Base-by-base conservation (phyloP, 1,139 yeast genomes). In the Sugiyamaella grinbergsii region DNA sequence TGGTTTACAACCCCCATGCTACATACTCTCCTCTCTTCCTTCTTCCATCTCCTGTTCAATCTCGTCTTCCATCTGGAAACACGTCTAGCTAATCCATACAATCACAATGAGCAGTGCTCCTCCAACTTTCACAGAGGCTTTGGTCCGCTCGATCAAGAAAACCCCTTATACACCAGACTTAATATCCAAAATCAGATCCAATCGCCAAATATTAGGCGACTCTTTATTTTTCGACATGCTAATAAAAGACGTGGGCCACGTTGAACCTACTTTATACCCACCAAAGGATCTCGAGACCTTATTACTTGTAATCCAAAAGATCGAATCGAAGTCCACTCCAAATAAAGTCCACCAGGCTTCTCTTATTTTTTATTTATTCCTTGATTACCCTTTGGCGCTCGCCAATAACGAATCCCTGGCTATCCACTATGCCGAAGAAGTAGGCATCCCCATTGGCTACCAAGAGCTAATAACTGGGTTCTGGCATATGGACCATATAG, bases 401-500 rank as follows among this genome's bases (percentile, higher is more conserved):
- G 50, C 55, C 24, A 46, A 50, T 23, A 52, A 54, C 24, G 58
- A 56, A 33, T 52, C 58, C 20, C 52, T 67, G 20, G 67, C 70
- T 5, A 56, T 47, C 6, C 63, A 67, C 56, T 67, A 57, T 49
- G 65, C 63, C 6, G 54, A 58, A 19, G 68, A 66, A 52, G 56
- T 61, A 26, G 64, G 58, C 47, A 44, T 62, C 39, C 62, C 65
- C 2, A 42, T 44, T 8, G 64, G 63, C 18, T 58, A 57, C 42
- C 51, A 54, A 24, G 59, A 57, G 24, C 53, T 62, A 36, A 54
- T 62, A 31, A 46, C 52, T 16, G 66, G 65, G 24, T 56, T 60
- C 42, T 62, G 63, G 60, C 45, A 54, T 22, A 42, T 62, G 22
- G 66, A 62, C 39, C 53, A 54, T 7, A 53, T 54, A 7, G 42